Base-by-base conservation (phyloP, 768 basidiomycete genomes). In the Russula foetens region DNA sequence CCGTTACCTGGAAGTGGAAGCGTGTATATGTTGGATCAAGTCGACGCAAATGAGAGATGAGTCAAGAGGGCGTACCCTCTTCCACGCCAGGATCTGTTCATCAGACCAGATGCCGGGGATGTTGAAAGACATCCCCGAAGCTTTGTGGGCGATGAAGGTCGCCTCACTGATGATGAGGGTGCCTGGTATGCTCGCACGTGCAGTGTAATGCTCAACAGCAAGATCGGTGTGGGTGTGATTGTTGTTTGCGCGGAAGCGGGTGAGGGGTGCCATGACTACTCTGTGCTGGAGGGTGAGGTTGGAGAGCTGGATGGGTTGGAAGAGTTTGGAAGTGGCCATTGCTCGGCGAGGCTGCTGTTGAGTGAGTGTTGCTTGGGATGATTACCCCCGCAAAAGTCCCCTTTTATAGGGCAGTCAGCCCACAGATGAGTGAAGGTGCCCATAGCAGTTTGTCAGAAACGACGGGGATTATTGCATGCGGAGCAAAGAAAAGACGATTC, bases 101-200 rank as follows among this genome's bases (percentile, higher is more conserved):
- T 71, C 68, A 12, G 66, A 75, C 72, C 75, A 83, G 31, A 83
- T 77, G 0, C 83, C 82, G 0, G 83, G 82, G 1, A 75, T 71
- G 60, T 75, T 31, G 9, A 45, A 45, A 2, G 14, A 5, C 4
- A 35, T 69, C 72, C 4, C 83, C 81, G 7, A 81, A 79, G 83
- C 81, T 5, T 76, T 64, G 1, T 69, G 68, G 0, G 79, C 75
- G 51, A 88, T 79, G 54, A 77, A 73, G 1, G 84, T 82, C 0
- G 76, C 84, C 69, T 88, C 84, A 4, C 81, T 71, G 60, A 89
- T 77, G 41, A 83, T 70, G 15, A 86, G 70, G 0, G 80, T 84
- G 0, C 84, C 84, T 0, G 79, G 76, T 0, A 69, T 64, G 43
- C 73, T 72, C 7, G 71, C 75, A 1, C 82, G 76, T 64, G 83